Evolutionary conservation across 768 basidiomycete species (phyloP), one percentile per base, ranked within the genome.

Genomic region (Boletus huronensis): DNA sequence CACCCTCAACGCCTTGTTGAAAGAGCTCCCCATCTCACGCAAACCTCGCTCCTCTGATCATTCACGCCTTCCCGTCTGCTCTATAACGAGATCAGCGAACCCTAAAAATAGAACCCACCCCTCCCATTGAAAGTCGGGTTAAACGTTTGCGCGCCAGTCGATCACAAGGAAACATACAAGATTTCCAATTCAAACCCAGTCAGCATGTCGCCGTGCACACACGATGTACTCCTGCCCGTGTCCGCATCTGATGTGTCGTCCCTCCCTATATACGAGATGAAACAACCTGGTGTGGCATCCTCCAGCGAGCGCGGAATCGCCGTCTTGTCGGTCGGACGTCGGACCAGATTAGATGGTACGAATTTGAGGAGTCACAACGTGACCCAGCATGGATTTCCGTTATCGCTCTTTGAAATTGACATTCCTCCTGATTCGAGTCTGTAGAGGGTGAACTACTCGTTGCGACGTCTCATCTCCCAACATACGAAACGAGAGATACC

Each of bases 31-130:
- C 39, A 34, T 40, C 9, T 16, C 26, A 47, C 31, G 40, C 40
- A 64, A 53, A 48, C 38, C 48, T 36, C 35, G 32, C 42, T 56
- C 50, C 48, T 58, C 54, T 61, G 50, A 57, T 58, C 50, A 49
- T 40, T 50, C 48, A 48, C 48, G 32, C 55, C 52, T 59, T 45
- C 34, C 57, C 41, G 43, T 34, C 38, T 17, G 16, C 29, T 48
- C n/a, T 41, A 28, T 21, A 5, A 41, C 35, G n/a, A 49, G 21
- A 42, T 55, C 62, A 53, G 38, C 43, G 34, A 41, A 16, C 38
- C 26, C 43, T 34, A 38, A 53, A 59, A 58, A 35, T 35, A 34
- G 53, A 50, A 44, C 10, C 13, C 3, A 17, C 21, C 19, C 21
- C 19, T 21, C 16, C n/a, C 14, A 53, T 64, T 46, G 48, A 49